Base-by-base conservation (phyloP, 108 stramenopile species). In the Nitzschia sp. region DNA sequence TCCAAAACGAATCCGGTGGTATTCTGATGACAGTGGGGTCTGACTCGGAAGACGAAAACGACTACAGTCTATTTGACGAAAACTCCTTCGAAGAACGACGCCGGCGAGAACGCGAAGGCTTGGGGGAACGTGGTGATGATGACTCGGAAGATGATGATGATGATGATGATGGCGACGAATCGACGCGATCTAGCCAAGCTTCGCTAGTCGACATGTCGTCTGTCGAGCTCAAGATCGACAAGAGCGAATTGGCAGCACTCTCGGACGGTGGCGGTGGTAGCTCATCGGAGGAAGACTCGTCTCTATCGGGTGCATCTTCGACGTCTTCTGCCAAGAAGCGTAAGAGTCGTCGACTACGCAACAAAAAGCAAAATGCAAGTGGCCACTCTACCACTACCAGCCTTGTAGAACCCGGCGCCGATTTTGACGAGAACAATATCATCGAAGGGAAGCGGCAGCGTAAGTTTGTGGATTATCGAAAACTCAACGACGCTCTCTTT, bases 401-500 rank as follows among this genome's bases (percentile, higher is more conserved):
- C 9, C 44, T 61, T 22, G 60, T 11, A 17, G 58, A 57, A 29
- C 33, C 48, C 25, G 63, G 61, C 15, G 81, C 67, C 23, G 72
- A 82, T 15, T 76, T 96, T 21, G 87, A 91, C 62, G 71, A 75
- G 59, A 46, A 72, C 35, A 96, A 96, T 66, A 93, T 96, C 71
- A 53, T 96, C 2, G 30, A 61, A 34, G 94, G 94, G 11, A 93
- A 91, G 57, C 85, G 94, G 1, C 73, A 73, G 36, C 76, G 94
- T 9, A 85, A 67, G 13, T 69, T 69, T 46, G 87, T 93, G 1
- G 91, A 96, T 66, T 96, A 96, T 55, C 30, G 50, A 45, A 82
- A 77, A 45, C 65, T 94, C 35, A 87, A 87, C 54, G 89, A 92
- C 53, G 64, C 80, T 36, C 73, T 95, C 71, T 95, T 95, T 79